These are phyloP conservation scores for Aspergillus uvarum DNA, from an alignment of 2,329 filamentous ascomycete genomes.

Conservation along the genomic window DNA sequence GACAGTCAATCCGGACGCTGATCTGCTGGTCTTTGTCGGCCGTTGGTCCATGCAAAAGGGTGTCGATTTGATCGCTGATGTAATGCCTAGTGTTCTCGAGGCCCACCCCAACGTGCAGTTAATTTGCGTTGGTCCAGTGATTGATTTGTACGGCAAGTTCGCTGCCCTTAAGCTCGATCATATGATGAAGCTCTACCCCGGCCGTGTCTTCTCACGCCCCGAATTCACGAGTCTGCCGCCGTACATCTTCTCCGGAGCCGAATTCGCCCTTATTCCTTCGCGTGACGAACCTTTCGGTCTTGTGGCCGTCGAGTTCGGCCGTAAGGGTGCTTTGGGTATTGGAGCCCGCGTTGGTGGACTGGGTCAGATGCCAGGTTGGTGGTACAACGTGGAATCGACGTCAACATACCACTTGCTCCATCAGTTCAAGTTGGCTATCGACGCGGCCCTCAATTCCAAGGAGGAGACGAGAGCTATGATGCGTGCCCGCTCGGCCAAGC, in stretches of 20 bases:
- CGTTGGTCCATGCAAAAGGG: constrained; percentile 69
- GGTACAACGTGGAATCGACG: constrained; percentile 66
- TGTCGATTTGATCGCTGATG: constrained; percentile 66
- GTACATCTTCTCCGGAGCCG: constrained; percentile 65
- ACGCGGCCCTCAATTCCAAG: constrained; percentile 58
- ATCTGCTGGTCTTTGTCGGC: constrained; percentile 66
- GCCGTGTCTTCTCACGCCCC: constrained; percentile 63
- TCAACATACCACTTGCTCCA: constrained; percentile 61
- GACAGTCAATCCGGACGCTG: constrained; percentile 58
- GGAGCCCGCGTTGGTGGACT: constrained; percentile 65
- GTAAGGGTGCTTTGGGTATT: constrained; percentile 66
- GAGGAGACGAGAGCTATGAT: constrained; percentile 57
- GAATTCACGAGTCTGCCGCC: constrained; percentile 66
- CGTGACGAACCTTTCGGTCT: constrained; percentile 68
- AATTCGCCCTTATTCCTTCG: constrained; percentile 67
- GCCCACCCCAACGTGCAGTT: constrained; percentile 59
- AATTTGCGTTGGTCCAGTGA: constrained; percentile 62
- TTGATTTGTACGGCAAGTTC: constrained; percentile 67
- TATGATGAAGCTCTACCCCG: constrained; percentile 64
- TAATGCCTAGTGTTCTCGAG: constrained; percentile 65
- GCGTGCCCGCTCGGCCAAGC: constrained; percentile 63
- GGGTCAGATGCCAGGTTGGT: constrained; percentile 69
- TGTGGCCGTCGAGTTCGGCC: constrained; percentile 66
- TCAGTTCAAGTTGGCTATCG: constrained; percentile 64
- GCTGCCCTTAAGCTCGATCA: constrained; percentile 62